These are phyloP conservation scores for Angomonas deanei DNA, from an alignment of 208 protist species.

Conservation along the genomic window DNA sequence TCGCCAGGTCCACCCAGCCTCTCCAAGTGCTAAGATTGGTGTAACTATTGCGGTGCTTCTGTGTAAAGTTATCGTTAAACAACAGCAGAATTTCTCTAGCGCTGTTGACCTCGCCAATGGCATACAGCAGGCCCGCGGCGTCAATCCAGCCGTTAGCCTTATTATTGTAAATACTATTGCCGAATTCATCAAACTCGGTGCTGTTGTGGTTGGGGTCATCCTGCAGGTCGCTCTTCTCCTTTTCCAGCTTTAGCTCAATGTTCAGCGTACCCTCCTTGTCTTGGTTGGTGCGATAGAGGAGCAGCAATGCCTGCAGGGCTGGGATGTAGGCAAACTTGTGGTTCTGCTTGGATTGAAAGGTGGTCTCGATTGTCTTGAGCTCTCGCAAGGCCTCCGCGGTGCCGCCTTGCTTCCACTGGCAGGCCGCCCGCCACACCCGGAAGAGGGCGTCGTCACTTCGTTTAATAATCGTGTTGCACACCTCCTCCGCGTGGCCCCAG, in stretches of 20 bases:
- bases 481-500: conserved; percentile 80
- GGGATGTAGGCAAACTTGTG: conserved; percentile 25
- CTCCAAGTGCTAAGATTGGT: conserved; percentile 63
- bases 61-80: conserved; percentile 18
- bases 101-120: conserved; percentile 43
- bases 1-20: conserved; percentile 86
- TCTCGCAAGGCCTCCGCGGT: conserved; percentile 75
- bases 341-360: conserved; percentile 29
- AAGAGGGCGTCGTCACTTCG: conserved; percentile 75
- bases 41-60: conserved; percentile 76
- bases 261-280: conserved; percentile 51
- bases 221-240: conserved; percentile 20
- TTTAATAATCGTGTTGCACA: conserved; percentile 62
- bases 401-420: conserved; percentile 71
- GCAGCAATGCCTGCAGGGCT: conserved; percentile 60
- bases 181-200: conserved; percentile 18
- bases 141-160: conserved; percentile 50
- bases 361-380: conserved; percentile 72
- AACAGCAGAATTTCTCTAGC: conserved; percentile 65
- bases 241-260: conserved; percentile 46
- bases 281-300: conserved; percentile 71
- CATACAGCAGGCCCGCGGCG: conserved; percentile 69
- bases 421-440: conserved; percentile 74
- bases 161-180: conserved; percentile 1
- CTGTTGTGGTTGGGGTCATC: conserved; percentile 24